Evolutionary conservation across 768 basidiomycete genomes (phyloP), one percentile per base, ranked within the genome.

Genomic region (Sporobolomyces phaffii): DNA sequence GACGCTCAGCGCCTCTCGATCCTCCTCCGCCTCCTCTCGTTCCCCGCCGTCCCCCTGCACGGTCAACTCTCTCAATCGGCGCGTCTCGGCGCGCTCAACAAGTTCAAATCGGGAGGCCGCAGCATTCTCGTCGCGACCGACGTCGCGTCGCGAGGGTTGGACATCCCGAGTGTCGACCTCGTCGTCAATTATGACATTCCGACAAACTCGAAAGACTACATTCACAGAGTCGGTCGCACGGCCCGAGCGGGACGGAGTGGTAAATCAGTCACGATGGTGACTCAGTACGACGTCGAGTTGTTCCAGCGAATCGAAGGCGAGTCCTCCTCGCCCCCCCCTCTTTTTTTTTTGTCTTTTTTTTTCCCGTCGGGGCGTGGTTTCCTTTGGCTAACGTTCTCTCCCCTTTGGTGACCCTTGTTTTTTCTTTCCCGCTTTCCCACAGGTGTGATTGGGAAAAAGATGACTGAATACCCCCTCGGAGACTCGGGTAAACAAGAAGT

Each of bases 101-200:
- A 97, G 78, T 98, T 99, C 79, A 96, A 93, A 79, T 87, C 87
- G 62, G 96, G 96, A 11, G 89, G 88, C n/a, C 82, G 91, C 62
- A 89, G 83, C 71, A 84, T 99, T 60, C 79, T 99, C 11, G 91
- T 99, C 13, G 96, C 96, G 22, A 99, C 96, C 0, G 96, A 99
- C 77, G 86, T 99, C 61, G 96, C 96, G 29, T 90, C 88, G 78
- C 87, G 91, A 86, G 94, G 94, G 75, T 81, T 99, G 48, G 94
- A 99, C 78, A 92, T 99, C 65, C 92, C 93, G 15, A 84, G 87
- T 31, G 96, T 99, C 43, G 96, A 99, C 75, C 81, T 93, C 40
- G 93, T 99, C 63, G 90, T 99, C 78, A 99, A 99, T 79, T 99
- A 90, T 77, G 93, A 96, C 77, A 88, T 97, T 69, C 96, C 96